Evolutionary conservation across 257 asterid genomes (phyloP), one percentile per base, ranked within the genome.

Genomic region (Solanum piurae): DNA sequence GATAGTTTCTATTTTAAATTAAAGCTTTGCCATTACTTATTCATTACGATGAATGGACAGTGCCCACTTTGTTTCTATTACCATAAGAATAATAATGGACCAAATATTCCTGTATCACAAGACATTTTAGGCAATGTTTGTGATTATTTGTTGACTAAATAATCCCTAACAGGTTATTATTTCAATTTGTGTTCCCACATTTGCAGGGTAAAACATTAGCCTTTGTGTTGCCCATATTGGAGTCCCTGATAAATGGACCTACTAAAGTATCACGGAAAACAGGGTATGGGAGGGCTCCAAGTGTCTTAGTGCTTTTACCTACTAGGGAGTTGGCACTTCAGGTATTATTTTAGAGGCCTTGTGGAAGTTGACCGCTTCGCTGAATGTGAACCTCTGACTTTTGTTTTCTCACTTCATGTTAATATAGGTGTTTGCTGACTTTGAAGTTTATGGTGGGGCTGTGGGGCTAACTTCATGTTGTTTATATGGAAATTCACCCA

Each of bases 321-420:
- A 97, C 99, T 58, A 94, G 99, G 90, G 99, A 97, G 89, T 91
- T 96, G 94, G 99, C 99, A 77, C 91, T 88, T 40, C 99, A 97
- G 98, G 99, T 96, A 93, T 27, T 40, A 18, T 12, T 14, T 18
- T 20, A 49, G 66, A 37, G 52, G 40, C 89, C 44, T 23, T 10
- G 21, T 46, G 7, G 36, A 21, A 62, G 86, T 77, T 40, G 84
- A 42, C 37, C 10, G 3, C 84, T 77, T 77, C 62, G 9, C 37
- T 13, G 84, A 77, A 42, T 77, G 84, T 13, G 25, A 77, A 86
- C 46, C 49, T 31, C 5, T 27, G 52, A n/a, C 31, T 12, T 46
- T 23, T 73, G 18, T 62, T 55, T 85, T 37, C 44, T n/a, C 72
- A 6, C 25, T 21, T 34, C 25, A 49, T 10, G n/a, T 42, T 42